Percentiles rank a stretch among this genome's conserved stretches.
phyloP scores from a whole-genome alignment of 2,329 filamentous ascomycete genomes.

The Aspergillus fumigatus region DNA sequence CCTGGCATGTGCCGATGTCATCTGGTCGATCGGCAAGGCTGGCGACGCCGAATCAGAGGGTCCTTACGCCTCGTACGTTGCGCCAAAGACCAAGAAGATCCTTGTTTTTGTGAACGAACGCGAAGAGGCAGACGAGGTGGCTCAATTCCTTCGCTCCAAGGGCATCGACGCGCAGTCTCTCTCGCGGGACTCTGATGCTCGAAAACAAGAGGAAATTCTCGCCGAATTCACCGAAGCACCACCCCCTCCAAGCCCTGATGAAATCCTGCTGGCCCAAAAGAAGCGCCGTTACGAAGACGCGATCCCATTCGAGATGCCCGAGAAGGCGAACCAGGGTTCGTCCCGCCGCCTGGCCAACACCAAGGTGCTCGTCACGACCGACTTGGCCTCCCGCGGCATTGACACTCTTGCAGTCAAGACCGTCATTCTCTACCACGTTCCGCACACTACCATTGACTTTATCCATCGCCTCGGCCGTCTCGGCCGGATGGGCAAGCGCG shows the following conservation, averaged over 20 bases:
- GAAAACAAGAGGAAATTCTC: conserved; percentile 72
- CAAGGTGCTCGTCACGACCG: conserved; percentile 90
- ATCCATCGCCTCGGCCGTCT: conserved; percentile 92
- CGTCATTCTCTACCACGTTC: conserved; percentile 95
- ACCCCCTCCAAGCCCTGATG: conserved; percentile 31
- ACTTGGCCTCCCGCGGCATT: conserved; percentile 86
- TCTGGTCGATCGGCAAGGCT: conserved; percentile 88
- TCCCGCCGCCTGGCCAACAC: conserved; percentile 64
- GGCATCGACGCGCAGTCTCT: conserved; percentile 84
- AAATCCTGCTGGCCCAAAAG: conserved; percentile 30
- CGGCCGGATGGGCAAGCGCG: conserved; percentile 86
- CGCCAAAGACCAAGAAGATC: conserved; percentile 70
- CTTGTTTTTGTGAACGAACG: conserved; percentile 97
- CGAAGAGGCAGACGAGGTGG: conserved; percentile 76
- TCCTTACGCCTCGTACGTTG: conserved; percentile 30
- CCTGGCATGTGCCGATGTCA: conserved; percentile 88
- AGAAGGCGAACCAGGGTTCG: conserved; percentile 27
- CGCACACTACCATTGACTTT: conserved; percentile 95
- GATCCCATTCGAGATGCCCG: conserved; percentile 38
- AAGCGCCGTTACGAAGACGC: conserved; percentile 30
- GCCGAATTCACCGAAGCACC: conserved; percentile 61
- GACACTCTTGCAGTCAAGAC: conserved; percentile 88
- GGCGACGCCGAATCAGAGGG: conserved; percentile 43
- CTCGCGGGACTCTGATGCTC: conserved; percentile 75
- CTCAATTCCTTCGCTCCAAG: conserved; percentile 73